Evolutionary conservation across 2,329 filamentous ascomycete genomes (phyloP).

Genomic region (Talaromyces albobiverticillius): DNA sequence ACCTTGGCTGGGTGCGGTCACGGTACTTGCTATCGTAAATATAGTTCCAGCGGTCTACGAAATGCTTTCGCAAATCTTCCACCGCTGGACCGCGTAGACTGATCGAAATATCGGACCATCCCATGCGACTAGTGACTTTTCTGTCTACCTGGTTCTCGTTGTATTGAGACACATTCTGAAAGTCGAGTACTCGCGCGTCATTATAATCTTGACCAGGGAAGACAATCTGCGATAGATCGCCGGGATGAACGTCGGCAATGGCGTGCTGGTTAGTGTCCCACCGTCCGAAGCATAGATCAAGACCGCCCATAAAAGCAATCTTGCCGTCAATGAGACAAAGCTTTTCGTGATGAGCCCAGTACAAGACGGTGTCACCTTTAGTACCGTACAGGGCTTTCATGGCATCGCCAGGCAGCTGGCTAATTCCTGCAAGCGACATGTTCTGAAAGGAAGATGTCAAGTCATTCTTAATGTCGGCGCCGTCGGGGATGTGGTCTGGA

Average conservation of each 20-base stretch:
- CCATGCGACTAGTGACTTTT: constrained; percentile 77
- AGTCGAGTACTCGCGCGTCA: constrained; percentile 81
- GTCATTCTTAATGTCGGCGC: constrained; percentile 61
- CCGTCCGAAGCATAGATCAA: constrained; percentile 83
- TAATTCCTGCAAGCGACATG: constrained; percentile 53
- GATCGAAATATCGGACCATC: constrained; percentile 84
- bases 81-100: constrained; percentile 73
- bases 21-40: constrained; percentile 81
- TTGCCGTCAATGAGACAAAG: constrained; percentile 76
- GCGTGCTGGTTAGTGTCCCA: constrained; percentile 87
- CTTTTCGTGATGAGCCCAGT: constrained; percentile 94
- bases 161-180: constrained; percentile 73
- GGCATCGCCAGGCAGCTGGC: constrained; percentile 68
- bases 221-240: constrained; percentile 69
- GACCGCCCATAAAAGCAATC: constrained; percentile 83
- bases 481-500: constrained; percentile 79
- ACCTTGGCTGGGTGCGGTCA: constrained; percentile 52
- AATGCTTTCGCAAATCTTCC: constrained; percentile 71
- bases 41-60: constrained; percentile 87
- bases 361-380: constrained; percentile 75
- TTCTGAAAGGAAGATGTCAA: constrained; percentile 57
- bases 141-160: constrained; percentile 84
- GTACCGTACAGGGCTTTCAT: constrained; percentile 79
- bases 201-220: constrained; percentile 94
- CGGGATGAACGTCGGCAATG: constrained; percentile 79